These are phyloP conservation scores for Sambucus nigra DNA, from an alignment of 129 eudicot genomes.

Conservation along the genomic window DNA sequence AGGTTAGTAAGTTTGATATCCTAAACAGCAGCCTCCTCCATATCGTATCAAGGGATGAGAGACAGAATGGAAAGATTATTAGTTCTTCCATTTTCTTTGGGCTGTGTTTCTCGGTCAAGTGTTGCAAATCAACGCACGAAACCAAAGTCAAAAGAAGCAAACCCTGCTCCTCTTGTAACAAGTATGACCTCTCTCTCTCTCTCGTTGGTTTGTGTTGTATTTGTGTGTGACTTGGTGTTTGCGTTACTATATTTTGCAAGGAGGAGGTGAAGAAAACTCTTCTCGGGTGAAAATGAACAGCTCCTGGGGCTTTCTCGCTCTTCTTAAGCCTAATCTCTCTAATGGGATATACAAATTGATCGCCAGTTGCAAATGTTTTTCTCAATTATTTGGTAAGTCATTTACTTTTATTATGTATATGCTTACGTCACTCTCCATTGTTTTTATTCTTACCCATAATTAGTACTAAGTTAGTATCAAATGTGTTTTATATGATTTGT, in stretches of 20 bases:
- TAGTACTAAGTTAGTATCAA: too few species aligned
- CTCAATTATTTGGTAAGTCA: slow-evolving; percentile 56
- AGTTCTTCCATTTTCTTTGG: slow-evolving; percentile 47
- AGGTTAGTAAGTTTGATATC: too few species aligned
- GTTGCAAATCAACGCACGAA: slow-evolving; percentile 23
- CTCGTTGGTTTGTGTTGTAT: slow-evolving; percentile 1
- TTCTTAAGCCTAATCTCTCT: slow-evolving; percentile 32
- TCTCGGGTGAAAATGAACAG: slow-evolving; percentile 33
- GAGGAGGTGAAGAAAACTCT: slow-evolving; percentile 19
- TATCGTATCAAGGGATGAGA: slow-evolving; percentile 36
- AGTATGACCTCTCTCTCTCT: slow-evolving; percentile 29
- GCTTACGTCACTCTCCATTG: too few species aligned
- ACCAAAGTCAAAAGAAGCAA: slow-evolving; percentile 14
- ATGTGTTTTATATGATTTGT: too few species aligned
- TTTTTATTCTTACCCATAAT: too few species aligned
- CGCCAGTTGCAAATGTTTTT: slow-evolving; percentile 30
- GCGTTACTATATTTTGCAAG: slow-evolving; percentile 5
- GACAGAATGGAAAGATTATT: slow-evolving; percentile 31
- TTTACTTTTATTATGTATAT: too few species aligned
- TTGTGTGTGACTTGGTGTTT: slow-evolving; percentile 1
- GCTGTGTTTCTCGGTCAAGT: slow-evolving; percentile 44
- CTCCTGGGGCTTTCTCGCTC: slow-evolving; percentile 20
- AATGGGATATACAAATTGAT: slow-evolving; percentile 42
- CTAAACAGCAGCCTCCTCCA: too few species aligned
- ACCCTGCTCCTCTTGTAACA: slow-evolving; percentile 9